Percentiles rank a stretch among this genome's conserved stretches.
phyloP scores from a whole-genome alignment of 148 eudicot genomes.

The Camellia sinensis region DNA sequence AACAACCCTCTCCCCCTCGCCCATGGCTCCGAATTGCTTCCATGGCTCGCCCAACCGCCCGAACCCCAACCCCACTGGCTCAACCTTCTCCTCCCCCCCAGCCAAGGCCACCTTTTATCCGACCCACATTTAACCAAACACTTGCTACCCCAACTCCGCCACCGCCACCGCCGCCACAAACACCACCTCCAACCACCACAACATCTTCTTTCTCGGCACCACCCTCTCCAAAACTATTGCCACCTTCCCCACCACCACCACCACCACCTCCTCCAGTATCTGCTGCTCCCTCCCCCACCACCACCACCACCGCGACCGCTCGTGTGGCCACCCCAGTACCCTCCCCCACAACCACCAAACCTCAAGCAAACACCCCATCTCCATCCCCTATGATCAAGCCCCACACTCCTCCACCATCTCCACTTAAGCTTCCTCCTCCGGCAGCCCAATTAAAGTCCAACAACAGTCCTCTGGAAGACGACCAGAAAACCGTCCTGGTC shows the following conservation, averaged over 20 bases:
- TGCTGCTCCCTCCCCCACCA: constrained; percentile 18
- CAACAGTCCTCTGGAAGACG: constrained; percentile 30
- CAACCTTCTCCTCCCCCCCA: constrained; percentile 27
- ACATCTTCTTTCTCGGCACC: constrained; percentile 20
- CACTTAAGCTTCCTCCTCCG: constrained; percentile 59
- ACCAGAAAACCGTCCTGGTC: constrained; percentile 48
- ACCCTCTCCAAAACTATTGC: constrained; percentile 17
- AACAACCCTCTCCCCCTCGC: constrained; percentile 27
- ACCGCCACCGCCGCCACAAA: constrained; percentile 14
- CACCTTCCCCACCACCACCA: constrained; percentile 15
- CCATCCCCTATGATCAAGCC: constrained; percentile 32
- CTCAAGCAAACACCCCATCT: constrained; percentile 30
- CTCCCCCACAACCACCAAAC: constrained; percentile 8
- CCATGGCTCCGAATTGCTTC: constrained; percentile 49
- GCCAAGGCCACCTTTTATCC: constrained; percentile 34
- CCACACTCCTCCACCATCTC: constrained; percentile 47
- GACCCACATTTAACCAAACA: constrained; percentile 18
- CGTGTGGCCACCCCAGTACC: constrained; percentile 9
- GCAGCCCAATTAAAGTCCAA: constrained; percentile 42
- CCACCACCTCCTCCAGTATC: constrained; percentile 20
- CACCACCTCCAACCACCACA: constrained; percentile 16
- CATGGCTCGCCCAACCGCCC: constrained; percentile 27
- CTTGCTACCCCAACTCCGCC: constrained; percentile 21
- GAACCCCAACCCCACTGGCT: constrained; percentile 36
- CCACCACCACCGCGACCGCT: constrained; percentile 10